A percentile compares a stretch with the other conserved stretches of the same genome.
These are phyloP conservation scores for Aaosphaeria arxii DNA, from an alignment of 2,329 filamentous ascomycete genomes.

Conservation along the genomic window DNA sequence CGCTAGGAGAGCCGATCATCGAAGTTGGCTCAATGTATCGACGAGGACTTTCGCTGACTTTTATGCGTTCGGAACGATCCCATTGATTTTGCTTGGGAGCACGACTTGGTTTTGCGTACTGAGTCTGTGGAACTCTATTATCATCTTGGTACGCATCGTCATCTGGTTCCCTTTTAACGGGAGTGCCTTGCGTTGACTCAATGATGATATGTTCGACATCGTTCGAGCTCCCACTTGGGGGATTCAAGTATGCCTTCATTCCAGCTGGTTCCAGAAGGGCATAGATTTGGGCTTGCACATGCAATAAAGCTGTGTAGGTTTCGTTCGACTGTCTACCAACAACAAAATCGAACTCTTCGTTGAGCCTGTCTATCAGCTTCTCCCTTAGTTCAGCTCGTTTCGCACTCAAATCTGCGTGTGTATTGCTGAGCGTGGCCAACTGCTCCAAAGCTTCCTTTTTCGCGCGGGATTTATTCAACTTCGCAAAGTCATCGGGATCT, in stretches of 20 bases:
- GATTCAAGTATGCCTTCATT: slow-evolving; percentile 13
- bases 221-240: too few relatives aligned
- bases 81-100: slow-evolving; percentile 20
- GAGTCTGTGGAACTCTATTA: slow-evolving; percentile 27
- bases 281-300: slow-evolving; percentile 26
- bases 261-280: slow-evolving; percentile 21
- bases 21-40: too few relatives aligned
- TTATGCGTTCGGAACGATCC: slow-evolving; percentile 23
- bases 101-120: slow-evolving; percentile 32
- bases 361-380: slow-evolving; percentile 11
- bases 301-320: slow-evolving; percentile 22
- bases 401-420: slow-evolving; percentile 13
- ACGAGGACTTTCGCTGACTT: too few relatives aligned
- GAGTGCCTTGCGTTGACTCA: slow-evolving; percentile 29
- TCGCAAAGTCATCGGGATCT: slow-evolving; percentile 16
- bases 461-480: slow-evolving; percentile 19
- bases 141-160: slow-evolving; percentile 5
- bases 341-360: slow-evolving; percentile 22
- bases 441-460: slow-evolving; percentile 31
- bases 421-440: slow-evolving; percentile 16
- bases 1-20: too few relatives aligned
- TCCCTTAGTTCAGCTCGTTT: slow-evolving; percentile 20
- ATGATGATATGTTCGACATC: slow-evolving; percentile 19
- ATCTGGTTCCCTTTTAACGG: slow-evolving; percentile 12
- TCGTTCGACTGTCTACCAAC: slow-evolving; percentile 24